Conservation (phyloP, 2,329 filamentous ascomycete species). For the Pseudogymnoascus sp. region DNA sequence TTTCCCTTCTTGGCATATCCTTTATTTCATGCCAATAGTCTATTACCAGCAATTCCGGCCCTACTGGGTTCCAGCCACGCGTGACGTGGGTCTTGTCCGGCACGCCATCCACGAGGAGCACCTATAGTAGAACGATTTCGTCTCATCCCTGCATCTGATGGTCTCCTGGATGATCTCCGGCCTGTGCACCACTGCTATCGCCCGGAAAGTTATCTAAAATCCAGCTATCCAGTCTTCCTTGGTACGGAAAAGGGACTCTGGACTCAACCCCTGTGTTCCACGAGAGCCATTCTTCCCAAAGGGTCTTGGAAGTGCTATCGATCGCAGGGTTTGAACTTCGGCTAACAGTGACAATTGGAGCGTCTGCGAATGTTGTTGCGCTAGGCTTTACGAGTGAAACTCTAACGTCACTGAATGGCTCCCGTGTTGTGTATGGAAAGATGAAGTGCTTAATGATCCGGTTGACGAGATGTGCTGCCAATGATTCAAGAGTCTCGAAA, state of each 20-base stretch:
- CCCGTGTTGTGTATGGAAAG: slow-evolving; percentile 26
- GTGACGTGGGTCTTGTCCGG: not conserved
- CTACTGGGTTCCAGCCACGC: not conserved
- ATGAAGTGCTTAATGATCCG: slow-evolving; percentile 39
- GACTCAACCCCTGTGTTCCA: slow-evolving; percentile 2
- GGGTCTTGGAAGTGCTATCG: slow-evolving; percentile 8
- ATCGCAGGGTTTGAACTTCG: slow-evolving; percentile 17
- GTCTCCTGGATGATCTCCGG: not conserved
- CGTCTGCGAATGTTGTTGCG: slow-evolving; percentile 64
- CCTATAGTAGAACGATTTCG: not conserved
- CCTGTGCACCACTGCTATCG: slow-evolving; percentile 7
- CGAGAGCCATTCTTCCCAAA: slow-evolving; percentile 12
- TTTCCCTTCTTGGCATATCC: not conserved
- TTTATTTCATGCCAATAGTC: not conserved
- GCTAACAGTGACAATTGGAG: slow-evolving; percentile 55
- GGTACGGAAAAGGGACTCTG: slow-evolving; percentile 20
- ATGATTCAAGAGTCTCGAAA: slow-evolving; percentile 56
- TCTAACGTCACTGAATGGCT: slow-evolving; percentile 44
- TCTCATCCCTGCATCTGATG: not conserved
- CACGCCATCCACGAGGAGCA: not conserved
- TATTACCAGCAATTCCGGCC: not conserved
- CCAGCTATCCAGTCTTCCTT: slow-evolving; percentile 22
- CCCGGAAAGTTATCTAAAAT: slow-evolving; percentile 15
- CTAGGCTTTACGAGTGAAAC: slow-evolving; percentile 64
- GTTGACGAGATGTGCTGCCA: slow-evolving; percentile 42